Evolutionary conservation across 805 yeast species (phyloP).

Genomic region (Saturnispora quitensis): DNA sequence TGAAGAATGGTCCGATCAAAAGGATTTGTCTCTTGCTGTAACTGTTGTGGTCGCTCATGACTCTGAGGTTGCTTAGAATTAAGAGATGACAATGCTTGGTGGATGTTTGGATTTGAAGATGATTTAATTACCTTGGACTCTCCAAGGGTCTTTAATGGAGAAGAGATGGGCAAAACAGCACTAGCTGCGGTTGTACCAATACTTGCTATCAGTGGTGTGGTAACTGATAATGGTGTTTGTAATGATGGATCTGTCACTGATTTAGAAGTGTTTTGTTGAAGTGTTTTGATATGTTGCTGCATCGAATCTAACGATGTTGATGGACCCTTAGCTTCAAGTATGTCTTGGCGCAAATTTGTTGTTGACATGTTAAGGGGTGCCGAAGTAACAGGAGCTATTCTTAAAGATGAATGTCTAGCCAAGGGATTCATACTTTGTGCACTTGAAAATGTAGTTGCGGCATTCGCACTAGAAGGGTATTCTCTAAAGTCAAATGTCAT

Average conservation of each 20-base stretch:
- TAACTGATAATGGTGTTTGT: constrained; percentile 19
- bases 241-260: neutral
- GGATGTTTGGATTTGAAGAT: neutral
- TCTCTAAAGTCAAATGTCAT: neutral
- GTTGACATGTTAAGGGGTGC: neutral
- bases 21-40: constrained; percentile 4
- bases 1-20: constrained; percentile 4
- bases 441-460: constrained; percentile 2
- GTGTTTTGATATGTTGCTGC: constrained; percentile 20
- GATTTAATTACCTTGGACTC: neutral
- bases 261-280: constrained; percentile 13
- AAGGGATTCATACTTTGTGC: constrained; percentile 3
- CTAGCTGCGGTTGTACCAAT: constrained; percentile 29
- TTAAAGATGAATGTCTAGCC: constrained; percentile 1
- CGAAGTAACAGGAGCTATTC: neutral
- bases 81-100: neutral
- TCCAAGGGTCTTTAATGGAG: constrained; percentile 19
- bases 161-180: constrained; percentile 25
- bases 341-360: constrained; percentile 8
- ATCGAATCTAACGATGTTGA: constrained; percentile 8
- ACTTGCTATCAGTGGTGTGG: constrained; percentile 29
- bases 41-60: neutral
- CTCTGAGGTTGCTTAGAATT: neutral
- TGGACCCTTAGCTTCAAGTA: constrained; percentile 10
- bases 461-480: constrained; percentile 6